These are phyloP conservation scores for Gremmenia infestans DNA, from an alignment of 2,329 filamentous ascomycete species.

Conservation along the genomic window DNA sequence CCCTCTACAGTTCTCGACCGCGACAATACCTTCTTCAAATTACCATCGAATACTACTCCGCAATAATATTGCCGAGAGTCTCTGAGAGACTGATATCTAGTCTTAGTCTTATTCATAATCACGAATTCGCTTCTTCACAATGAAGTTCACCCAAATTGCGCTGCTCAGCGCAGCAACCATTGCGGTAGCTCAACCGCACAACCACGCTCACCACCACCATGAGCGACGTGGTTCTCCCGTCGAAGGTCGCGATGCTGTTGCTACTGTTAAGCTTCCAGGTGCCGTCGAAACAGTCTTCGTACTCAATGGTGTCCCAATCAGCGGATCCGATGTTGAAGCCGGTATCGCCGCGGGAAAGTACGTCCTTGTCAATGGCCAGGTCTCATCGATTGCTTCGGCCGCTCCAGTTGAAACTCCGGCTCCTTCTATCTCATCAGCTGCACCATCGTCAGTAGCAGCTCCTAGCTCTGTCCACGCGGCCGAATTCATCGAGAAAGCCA, in stretches of 20 bases:
- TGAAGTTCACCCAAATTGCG: slow-evolving; percentile 30
- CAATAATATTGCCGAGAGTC: slow-evolving; percentile 6
- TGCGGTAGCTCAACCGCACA: slow-evolving; percentile 54
- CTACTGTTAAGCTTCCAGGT: slow-evolving; percentile 44
- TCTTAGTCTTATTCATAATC: slow-evolving; percentile 17
- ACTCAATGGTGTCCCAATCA: slow-evolving; percentile 58
- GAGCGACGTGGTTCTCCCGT: slow-evolving; percentile 48
- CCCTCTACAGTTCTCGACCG: slow-evolving; percentile 9
- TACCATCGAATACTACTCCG: slow-evolving; percentile 7
- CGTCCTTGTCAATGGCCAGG: slow-evolving; percentile 54
- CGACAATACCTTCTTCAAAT: slow-evolving; percentile 10
- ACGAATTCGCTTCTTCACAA: slow-evolving; percentile 31
- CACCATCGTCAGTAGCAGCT: slow-evolving; percentile 30
- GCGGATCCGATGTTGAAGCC: slow-evolving; percentile 58
- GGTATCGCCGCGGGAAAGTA: slow-evolving; percentile 70
- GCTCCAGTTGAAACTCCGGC: slow-evolving; percentile 28
- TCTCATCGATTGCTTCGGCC: slow-evolving; percentile 42
- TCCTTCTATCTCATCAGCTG: slow-evolving; percentile 25
- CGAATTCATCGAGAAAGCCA: slow-evolving; percentile 15
- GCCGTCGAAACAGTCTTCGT: slow-evolving; percentile 67
- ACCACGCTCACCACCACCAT: slow-evolving; percentile 55
- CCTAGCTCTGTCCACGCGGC: slow-evolving; percentile 16
- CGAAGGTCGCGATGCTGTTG: slow-evolving; percentile 39
- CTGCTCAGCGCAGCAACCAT: slow-evolving; percentile 38
- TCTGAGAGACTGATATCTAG: slow-evolving; percentile 14